Evolutionary conservation across 306 rosid genomes (phyloP).

Genomic region (Fragaria vesca): DNA sequence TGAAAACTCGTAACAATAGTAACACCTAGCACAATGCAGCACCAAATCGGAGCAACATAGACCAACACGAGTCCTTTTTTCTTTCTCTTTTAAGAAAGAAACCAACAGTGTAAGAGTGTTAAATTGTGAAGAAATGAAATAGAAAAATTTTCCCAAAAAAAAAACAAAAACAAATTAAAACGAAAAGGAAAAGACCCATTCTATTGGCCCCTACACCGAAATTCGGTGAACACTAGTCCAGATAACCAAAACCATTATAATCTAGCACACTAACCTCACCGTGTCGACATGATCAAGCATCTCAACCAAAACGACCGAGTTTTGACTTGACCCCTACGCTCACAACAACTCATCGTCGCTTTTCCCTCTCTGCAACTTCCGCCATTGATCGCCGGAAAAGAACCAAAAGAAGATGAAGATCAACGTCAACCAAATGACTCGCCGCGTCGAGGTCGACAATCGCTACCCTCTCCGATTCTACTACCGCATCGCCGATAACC

Average conservation of each 20-base stretch:
- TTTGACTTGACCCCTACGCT: constrained; percentile 31
- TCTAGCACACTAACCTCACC: constrained; percentile 11
- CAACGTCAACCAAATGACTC: constrained; percentile 63
- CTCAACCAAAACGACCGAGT: constrained; percentile 31
- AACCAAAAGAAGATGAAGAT: constrained; percentile 47
- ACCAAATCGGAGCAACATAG: no score
- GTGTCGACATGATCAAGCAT: constrained; percentile 30
- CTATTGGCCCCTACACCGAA: neutral
- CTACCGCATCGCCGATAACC: constrained; percentile 89
- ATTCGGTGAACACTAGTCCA: neutral
- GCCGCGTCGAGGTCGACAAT: constrained; percentile 72
- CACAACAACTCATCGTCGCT: constrained; percentile 11
- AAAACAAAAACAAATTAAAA: no score
- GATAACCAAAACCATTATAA: neutral
- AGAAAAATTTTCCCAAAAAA: no score
- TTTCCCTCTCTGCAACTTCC: constrained; percentile 13
- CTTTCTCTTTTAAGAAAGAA: no score
- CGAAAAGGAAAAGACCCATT: no score
- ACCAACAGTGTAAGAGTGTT: no score
- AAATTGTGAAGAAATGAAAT: no score
- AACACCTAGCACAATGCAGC: no score
- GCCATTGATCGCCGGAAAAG: constrained; percentile 35
- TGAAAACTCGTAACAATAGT: no score
- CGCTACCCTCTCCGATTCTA: constrained; percentile 79
- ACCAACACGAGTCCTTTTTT: no score